Base-by-base conservation (phyloP, 495 filamentous ascomycete genomes). In the Aspergillus wentii region DNA sequence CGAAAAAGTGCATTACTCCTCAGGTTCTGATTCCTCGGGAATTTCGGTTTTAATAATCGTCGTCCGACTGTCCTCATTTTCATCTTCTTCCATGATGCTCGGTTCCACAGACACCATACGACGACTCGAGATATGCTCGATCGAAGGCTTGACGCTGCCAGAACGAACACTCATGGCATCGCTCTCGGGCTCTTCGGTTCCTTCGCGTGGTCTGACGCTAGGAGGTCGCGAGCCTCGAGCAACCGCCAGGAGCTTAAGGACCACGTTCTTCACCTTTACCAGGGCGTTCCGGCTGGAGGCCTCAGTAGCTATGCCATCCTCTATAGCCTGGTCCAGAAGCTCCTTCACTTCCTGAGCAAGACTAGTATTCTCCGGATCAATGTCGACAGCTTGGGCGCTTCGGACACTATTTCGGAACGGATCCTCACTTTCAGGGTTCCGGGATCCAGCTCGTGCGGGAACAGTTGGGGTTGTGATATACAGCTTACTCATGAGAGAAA, bases 401-500 rank as follows among this genome's bases (percentile, higher is more conserved):
- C 60, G 56, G 17, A 57, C 45, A 25, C 62, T 68, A 13, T 54
- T 55, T n/a, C 63, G 58, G 56, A 70, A 62, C 16, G 54, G 62
- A 17, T 64, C 55, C 5, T 66, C 60, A 22, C 55, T 52, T 38
- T 68, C 62, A 5, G 62, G 67, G 17, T 51, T 58, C 14, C 64
- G 63, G 20, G 67, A 71, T 6, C 64, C 49, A 41, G 58, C 47
- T 23, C 55, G 52, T 23, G 63, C 57, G 8, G 68, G 53, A 3
- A 42, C 43, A 3, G 62, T 54, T 4, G 68, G 68, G 5, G 78
- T 74, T 1, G 86, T 78, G 41, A 96, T 73, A 57, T 87, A 82
- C 10, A 95, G 70, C 63, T 97, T 98, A 37, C 76, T 79, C 16
- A 97, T 71, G 28, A 96, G 74, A 3, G 79, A 65, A 38, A 87